A percentile compares a stretch with the other conserved stretches of the same genome.
Conservation (phyloP, 768 basidiomycete genomes). For the Pisolithus tinctorius region DNA sequence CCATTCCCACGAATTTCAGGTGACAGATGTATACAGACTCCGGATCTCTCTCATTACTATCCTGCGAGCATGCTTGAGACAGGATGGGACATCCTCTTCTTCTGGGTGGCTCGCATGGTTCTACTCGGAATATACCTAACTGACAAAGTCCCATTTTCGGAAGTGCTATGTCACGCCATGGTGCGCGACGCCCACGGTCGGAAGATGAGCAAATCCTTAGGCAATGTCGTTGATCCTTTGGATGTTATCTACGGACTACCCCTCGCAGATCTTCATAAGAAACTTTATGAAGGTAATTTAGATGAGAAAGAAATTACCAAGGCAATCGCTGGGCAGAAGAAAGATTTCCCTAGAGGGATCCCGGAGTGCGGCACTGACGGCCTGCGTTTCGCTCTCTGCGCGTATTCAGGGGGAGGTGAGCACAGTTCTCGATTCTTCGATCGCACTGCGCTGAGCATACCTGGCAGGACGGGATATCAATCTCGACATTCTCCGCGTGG, state of each 20-base stretch:
- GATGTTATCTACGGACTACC: constrained; percentile 86
- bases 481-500: constrained; percentile 89
- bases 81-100: constrained; percentile 99
- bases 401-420: constrained; percentile 85
- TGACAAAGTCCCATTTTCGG: constrained; percentile 85
- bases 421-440: not conserved
- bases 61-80: constrained; percentile 91
- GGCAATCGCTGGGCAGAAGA: constrained; percentile 94
- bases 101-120: constrained; percentile 99
- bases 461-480: constrained; percentile 91
- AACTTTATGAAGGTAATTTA: constrained; percentile 85
- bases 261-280: constrained; percentile 75
- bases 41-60: constrained; percentile 76
- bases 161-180: constrained; percentile 98
- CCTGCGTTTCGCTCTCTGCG: constrained; percentile 88
- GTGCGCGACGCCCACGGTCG: constrained; percentile 97
- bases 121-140: constrained; percentile 87
- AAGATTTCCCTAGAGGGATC: constrained; percentile 97
- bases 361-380: constrained; percentile 99
- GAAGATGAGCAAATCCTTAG: constrained; percentile 98
- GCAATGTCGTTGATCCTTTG: constrained; percentile 95
- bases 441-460: not conserved
- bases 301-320: constrained; percentile 90
- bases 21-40: constrained; percentile 43
- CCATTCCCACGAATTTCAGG: not conserved